phyloP scores from a whole-genome alignment of 768 basidiomycete genomes.

The Leccinum subtestaceum region DNA sequence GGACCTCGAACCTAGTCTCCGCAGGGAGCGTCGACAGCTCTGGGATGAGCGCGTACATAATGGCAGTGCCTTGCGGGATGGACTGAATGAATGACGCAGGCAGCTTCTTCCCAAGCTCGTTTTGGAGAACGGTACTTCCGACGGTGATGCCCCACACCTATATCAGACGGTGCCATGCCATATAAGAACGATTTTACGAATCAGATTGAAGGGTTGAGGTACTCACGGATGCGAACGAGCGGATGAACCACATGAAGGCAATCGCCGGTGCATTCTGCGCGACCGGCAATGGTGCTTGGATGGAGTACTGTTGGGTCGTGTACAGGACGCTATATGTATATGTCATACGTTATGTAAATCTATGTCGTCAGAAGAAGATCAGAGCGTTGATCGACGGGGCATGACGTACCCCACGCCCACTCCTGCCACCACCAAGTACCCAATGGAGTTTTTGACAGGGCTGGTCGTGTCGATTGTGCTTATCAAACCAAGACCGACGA shows the following conservation, averaged over 20 bases:
- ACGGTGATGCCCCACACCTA: constrained; percentile 52
- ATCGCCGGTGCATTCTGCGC: constrained; percentile 42
- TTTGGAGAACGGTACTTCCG: constrained; percentile 48
- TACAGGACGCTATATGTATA: constrained; percentile 4
- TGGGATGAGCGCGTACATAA: constrained; percentile 48
- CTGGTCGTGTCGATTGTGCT: constrained; percentile 28
- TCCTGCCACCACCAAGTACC: neutral
- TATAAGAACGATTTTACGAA: neutral
- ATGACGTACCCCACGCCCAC: constrained; percentile 5
- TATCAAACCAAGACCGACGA: constrained; percentile 38
- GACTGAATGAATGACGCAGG: constrained; percentile 35
- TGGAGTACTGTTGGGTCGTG: constrained; percentile 39
- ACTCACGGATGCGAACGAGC: constrained; percentile 36
- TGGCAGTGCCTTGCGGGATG: constrained; percentile 38
- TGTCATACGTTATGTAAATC: neutral
- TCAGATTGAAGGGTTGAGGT: neutral
- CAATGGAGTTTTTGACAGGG: constrained; percentile 23
- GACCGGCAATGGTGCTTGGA: constrained; percentile 45
- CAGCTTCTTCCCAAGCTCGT: constrained; percentile 41
- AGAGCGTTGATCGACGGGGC: neutral
- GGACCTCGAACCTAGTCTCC: constrained; percentile 35
- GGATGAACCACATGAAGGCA: constrained; percentile 40
- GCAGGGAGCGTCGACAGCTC: constrained; percentile 35
- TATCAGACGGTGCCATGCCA: no score
- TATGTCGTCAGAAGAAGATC: neutral